A percentile compares a stretch with the other conserved stretches of the same genome.
These are phyloP conservation scores for Lactifluus hygrophoroides DNA, from an alignment of 768 basidiomycete species.

Conservation along the genomic window DNA sequence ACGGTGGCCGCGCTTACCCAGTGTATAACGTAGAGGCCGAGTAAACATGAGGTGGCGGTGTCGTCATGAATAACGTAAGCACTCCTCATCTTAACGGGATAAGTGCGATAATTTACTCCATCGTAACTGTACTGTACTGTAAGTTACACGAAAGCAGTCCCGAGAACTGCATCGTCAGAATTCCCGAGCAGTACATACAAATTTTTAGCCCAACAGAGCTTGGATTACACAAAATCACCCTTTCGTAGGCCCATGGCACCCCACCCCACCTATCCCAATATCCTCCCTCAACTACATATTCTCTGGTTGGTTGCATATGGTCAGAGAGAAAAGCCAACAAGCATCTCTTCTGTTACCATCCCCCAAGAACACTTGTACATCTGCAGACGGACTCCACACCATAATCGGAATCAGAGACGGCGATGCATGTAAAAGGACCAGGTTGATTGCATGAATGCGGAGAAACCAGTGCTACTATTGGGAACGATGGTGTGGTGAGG, in stretches of 20 bases:
- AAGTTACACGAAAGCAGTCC: slow-evolving; percentile 43
- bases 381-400: slow-evolving; percentile 44
- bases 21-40: slow-evolving; percentile 41
- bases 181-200: slow-evolving; percentile 29
- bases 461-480: slow-evolving; percentile 31
- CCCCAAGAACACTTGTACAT: slow-evolving; percentile 46
- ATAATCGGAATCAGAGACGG: slow-evolving; percentile 59
- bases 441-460: slow-evolving; percentile 38
- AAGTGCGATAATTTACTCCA: too few relatives aligned
- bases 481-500: slow-evolving; percentile 39
- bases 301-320: slow-evolving; percentile 42
- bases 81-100: slow-evolving; percentile 31
- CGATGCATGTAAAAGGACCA: slow-evolving; percentile 37
- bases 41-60: slow-evolving; percentile 35
- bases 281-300: not conserved
- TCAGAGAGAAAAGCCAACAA: slow-evolving; percentile 34
- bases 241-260: slow-evolving; percentile 44
- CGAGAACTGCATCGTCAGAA: slow-evolving; percentile 54
- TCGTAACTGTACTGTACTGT: too few relatives aligned
- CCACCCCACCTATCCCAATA: too few relatives aligned
- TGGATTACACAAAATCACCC: slow-evolving; percentile 36
- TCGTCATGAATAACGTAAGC: slow-evolving; percentile 41
- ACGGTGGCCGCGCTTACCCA: too few relatives aligned
- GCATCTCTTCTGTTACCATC: slow-evolving; percentile 32
- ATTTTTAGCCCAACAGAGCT: not conserved